A percentile compares a stretch with the other conserved stretches of the same genome.
Conservation (phyloP, 2,329 filamentous ascomycete genomes). For the Penicillium sp. region DNA sequence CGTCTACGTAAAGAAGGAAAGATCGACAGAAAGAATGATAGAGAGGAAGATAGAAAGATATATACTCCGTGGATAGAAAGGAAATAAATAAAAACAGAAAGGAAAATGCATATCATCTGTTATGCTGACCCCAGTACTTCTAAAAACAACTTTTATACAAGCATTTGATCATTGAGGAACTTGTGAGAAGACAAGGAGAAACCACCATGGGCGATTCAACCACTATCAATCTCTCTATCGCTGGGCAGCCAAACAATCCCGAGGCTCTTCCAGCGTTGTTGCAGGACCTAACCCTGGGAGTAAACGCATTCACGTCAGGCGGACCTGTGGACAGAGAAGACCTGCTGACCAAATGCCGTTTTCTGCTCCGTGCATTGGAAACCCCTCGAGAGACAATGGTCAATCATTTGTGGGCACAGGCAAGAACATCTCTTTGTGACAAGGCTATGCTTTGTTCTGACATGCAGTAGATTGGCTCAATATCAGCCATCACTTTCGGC, state of each 20-base stretch:
- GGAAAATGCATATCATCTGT: background rate
- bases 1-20: background rate
- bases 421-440: background rate
- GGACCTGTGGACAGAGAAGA: background rate
- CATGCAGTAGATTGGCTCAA: background rate
- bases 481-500: background rate
- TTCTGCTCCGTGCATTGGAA: background rate
- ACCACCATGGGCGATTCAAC: background rate
- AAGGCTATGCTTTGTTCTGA: background rate
- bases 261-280: background rate
- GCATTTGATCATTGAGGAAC: background rate
- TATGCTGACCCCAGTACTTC: background rate
- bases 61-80: no score
- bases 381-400: background rate
- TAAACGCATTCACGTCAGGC: background rate
- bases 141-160: background rate
- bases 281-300: background rate
- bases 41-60: no score
- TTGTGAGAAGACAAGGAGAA: background rate
- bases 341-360: background rate
- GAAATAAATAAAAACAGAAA: background rate
- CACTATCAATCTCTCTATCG: background rate
- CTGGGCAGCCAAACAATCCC: background rate
- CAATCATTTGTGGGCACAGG: background rate
- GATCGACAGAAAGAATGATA: background rate